Percentiles rank a stretch among this genome's conserved stretches.
Evolutionary conservation across 495 filamentous ascomycete genomes (phyloP).

Genomic region (Penicillium psychrofluorescens): DNA sequence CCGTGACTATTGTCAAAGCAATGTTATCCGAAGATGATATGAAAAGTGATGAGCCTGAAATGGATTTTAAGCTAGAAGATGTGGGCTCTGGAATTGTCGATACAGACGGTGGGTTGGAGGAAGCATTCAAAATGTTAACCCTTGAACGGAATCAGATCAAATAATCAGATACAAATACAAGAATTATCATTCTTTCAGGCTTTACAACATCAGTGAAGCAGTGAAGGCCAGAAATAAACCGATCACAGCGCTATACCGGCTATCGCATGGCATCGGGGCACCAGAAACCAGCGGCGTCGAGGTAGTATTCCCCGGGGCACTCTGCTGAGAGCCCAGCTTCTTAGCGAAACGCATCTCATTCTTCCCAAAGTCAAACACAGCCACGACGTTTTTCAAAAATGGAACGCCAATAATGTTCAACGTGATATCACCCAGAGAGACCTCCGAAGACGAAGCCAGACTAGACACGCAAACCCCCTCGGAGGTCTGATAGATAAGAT

Average conservation of each 20-base stretch:
- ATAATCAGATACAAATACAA: no score
- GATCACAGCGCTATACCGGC: no score
- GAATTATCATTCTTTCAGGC: no score
- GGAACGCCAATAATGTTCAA: constrained; percentile 58
- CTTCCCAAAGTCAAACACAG: constrained; percentile 53
- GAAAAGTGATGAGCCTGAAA: not conserved
- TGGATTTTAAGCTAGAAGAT: not conserved
- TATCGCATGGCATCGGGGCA: no score
- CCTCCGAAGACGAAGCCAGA: constrained; percentile 21
- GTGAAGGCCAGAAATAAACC: no score
- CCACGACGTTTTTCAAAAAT: constrained; percentile 73
- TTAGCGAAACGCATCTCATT: constrained; percentile 44
- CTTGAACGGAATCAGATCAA: no score
- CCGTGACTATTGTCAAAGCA: not conserved
- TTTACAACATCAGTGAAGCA: no score
- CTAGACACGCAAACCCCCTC: constrained; percentile 24
- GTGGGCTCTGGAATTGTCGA: not conserved
- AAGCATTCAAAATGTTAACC: not conserved
- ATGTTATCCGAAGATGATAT: not conserved
- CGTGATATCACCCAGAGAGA: constrained; percentile 19
- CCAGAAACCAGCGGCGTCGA: no score
- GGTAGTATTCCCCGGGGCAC: no score
- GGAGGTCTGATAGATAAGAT: constrained; percentile 38
- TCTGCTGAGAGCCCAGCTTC: no score
- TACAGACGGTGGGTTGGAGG: not conserved